Base-by-base conservation (phyloP, 495 filamentous ascomycete genomes). In the Tuber microsphaerosporum region DNA sequence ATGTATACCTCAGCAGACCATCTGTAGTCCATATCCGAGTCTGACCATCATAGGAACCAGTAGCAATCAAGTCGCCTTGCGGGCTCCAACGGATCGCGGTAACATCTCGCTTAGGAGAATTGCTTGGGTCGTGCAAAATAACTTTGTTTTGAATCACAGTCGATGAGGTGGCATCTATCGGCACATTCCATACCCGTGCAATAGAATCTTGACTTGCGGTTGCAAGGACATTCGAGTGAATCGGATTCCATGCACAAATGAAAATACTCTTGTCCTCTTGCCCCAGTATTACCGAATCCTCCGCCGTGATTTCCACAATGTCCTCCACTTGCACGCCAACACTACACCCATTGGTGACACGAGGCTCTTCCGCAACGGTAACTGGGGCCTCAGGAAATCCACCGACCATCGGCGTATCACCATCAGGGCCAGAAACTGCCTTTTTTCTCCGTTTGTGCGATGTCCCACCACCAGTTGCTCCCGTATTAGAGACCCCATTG, bases 121-220 rank as follows among this genome's bases (percentile, higher is more conserved):
- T 87, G 85, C 73, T 86, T 42, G 81, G 78, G 37, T 80, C 73
- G 31, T 81, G 75, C 37, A 75, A 74, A 43, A 77, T 78, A 78
- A 75, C 76, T 72, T 81, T 83, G 71, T 85, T 84, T 20, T 79
- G 65, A 69, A 82, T 77, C 48, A 75, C 79, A 34, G 83, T 81
- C 74, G 84, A 81, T 74, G 83, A 84, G 76, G 83, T 81, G 75
- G 86, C 84, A 74, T 85, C 83, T 80, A 85, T 84, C 76, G 87
- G 84, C 79, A 94, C 82, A 79, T 89, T 92, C 91, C 91, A 94
- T 84, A 95, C 85, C 76, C 89, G 90, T 85, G 91, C 92, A 87
- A 92, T 90, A 83, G 90, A 88, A 83, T 93, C 90, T 81, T 86
- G 88, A 81, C 92, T 92, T 83, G 89, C 90, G 77, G 90, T 89